Evolutionary conservation across 805 yeast species (phyloP), one percentile per base, ranked within the genome.

Genomic region (Metschnikowia dekortorum): DNA sequence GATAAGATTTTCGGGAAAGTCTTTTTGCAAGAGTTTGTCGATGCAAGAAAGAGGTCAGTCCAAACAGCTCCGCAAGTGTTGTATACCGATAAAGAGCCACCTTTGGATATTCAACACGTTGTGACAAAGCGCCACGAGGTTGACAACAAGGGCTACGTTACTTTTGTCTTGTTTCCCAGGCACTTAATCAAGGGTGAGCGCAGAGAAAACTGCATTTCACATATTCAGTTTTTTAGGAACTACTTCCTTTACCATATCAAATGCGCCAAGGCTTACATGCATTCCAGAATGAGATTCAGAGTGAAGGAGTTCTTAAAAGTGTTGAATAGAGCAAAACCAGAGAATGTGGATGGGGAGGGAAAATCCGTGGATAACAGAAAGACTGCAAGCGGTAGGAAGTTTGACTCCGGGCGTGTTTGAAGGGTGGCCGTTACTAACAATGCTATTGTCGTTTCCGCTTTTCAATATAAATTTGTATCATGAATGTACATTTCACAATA

Each of bases 51-150:
- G 65, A 81, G 97, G 68, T 87, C 96, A 5, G 92, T 94, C 53
- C 99, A 94, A 71, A 91, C 94, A 45, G 97, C 98, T 1, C 99
- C 99, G 14, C 99, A 94, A 74, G 99, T 94, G 47, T 79, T 94
- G 61, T 91, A 87, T 63, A 85, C 96, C 6, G 90, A 85, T 64
- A 80, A 77, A 55, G 97, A 89, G 60, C 89, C 97, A n/a, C 99
- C 99, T 8, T 76, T 89, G 62, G 99, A 94, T 50, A 71, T 74
- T 45, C 69, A 65, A 46, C 59, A 53, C 43, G 70, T 62, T 37
- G 76, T 71, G 33, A 62, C 73, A 38, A 80, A 76, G 30, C 67
- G 76, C 45, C 71, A 68, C 41, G 85, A 61, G 36, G 64, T 65
- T 44, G 75, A 71, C 34, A 74, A 73, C 56, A 74, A 72, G 63